These are phyloP conservation scores for Calendula officinalis DNA, from an alignment of 129 eudicot species.

Conservation along the genomic window DNA sequence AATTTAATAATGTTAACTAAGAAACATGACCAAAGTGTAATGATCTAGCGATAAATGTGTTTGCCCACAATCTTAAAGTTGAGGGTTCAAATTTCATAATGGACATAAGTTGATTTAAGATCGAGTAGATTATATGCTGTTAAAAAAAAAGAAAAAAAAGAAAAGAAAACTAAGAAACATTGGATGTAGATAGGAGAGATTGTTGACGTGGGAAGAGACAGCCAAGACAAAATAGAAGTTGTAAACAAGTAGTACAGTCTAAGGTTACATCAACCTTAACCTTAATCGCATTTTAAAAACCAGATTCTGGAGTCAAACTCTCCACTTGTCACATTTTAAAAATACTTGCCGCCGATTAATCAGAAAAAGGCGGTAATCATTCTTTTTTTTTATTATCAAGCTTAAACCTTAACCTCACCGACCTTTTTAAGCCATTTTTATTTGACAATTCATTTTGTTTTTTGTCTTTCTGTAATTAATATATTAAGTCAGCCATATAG, in stretches of 20 bases:
- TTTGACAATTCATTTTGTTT: not conserved
- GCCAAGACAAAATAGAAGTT: not conserved
- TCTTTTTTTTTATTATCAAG: not conserved
- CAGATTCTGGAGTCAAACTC: constrained; percentile 16
- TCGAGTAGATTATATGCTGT: no score
- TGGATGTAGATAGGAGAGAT: constrained; percentile 1
- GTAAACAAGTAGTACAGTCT: constrained; percentile 15
- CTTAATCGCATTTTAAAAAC: not conserved
- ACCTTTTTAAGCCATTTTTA: not conserved
- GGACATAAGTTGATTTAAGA: no score
- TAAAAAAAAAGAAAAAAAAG: not conserved
- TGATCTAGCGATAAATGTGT: no score
- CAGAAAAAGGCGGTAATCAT: constrained; percentile 14
- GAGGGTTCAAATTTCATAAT: no score
- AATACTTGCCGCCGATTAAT: constrained; percentile 22
- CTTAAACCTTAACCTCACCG: constrained; percentile 15
- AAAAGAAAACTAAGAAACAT: no score
- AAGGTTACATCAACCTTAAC: constrained; percentile 12
- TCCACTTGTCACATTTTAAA: constrained; percentile 9
- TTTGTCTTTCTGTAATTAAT: no score
- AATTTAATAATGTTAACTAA: no score
- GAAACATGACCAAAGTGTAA: no score
- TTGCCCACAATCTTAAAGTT: no score
- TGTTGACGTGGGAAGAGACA: constrained; percentile 2
- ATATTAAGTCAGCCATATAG: no score